A percentile compares a stretch with the other conserved stretches of the same genome.
These are phyloP conservation scores for Claviceps quebecensis DNA, from an alignment of 2,329 filamentous ascomycete genomes.

Conservation along the genomic window DNA sequence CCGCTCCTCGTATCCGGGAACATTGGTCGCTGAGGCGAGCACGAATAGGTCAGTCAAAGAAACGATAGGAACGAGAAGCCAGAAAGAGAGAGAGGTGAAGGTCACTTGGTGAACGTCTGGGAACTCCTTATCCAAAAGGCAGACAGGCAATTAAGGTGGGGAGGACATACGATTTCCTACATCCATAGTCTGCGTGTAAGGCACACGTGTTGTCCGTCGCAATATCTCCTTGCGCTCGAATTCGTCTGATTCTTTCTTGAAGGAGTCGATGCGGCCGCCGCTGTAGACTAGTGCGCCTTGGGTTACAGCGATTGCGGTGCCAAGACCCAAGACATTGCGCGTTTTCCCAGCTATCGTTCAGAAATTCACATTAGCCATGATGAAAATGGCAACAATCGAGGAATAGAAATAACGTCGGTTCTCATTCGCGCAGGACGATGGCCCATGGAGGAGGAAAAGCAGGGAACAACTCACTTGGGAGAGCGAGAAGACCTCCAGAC, in stretches of 20 bases:
- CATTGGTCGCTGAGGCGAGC: slow-evolving; percentile 51
- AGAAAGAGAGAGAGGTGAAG: background rate
- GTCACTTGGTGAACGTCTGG: background rate
- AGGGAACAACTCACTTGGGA: slow-evolving; percentile 45
- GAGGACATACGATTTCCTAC: slow-evolving; percentile 64
- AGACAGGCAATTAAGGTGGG: background rate
- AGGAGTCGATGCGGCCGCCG: slow-evolving; percentile 41
- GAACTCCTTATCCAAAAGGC: background rate
- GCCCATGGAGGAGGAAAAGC: background rate
- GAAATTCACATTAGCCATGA: background rate
- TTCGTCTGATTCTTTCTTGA: slow-evolving; percentile 48
- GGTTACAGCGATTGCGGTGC: slow-evolving; percentile 38
- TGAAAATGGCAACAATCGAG: background rate
- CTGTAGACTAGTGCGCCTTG: slow-evolving; percentile 56
- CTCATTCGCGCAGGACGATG: background rate
- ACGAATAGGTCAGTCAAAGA: background rate
- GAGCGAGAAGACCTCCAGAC: slow-evolving; percentile 56
- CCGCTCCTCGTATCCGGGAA: slow-evolving; percentile 72
- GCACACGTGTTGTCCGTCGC: slow-evolving; percentile 59
- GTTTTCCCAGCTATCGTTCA: slow-evolving; percentile 33
- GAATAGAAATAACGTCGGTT: background rate
- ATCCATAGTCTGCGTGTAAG: slow-evolving; percentile 64
- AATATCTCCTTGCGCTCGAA: slow-evolving; percentile 63
- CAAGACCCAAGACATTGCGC: slow-evolving; percentile 56
- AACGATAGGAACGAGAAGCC: background rate